phyloP scores from a whole-genome alignment of 1,139 yeast genomes.

The Nakaseomyces glabratus region DNA sequence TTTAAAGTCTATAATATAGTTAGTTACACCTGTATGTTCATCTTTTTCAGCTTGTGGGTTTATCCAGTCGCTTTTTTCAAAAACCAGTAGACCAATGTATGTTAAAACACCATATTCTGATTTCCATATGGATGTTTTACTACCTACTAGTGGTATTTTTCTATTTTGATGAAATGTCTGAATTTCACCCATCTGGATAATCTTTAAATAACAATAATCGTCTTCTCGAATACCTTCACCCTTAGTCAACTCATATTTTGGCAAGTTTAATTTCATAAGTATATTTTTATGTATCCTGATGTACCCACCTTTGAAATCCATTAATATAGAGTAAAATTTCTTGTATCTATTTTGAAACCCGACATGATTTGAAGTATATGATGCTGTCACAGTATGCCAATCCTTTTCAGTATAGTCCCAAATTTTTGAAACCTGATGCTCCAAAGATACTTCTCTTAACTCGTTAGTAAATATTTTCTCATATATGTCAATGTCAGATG shows the following conservation, averaged over 20 bases:
- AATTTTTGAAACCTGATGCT: constrained; percentile 14
- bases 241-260: constrained; percentile 15
- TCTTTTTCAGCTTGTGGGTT: constrained; percentile 21
- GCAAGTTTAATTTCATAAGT: constrained; percentile 15
- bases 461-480: constrained; percentile 21
- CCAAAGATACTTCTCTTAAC: constrained; percentile 15
- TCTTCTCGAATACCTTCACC: constrained; percentile 13
- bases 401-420: constrained; percentile 12
- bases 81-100: constrained; percentile 38
- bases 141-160: constrained; percentile 25
- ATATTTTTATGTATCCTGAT: constrained; percentile 17
- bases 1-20: constrained; percentile 26
- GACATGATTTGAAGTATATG: constrained; percentile 1
- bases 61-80: constrained; percentile 32
- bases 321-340: constrained; percentile 21
- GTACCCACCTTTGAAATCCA: constrained; percentile 29
- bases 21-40: constrained; percentile 20
- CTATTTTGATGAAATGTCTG: constrained; percentile 15
- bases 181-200: constrained; percentile 29
- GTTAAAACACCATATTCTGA: constrained; percentile 38
- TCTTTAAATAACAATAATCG: constrained; percentile 20
- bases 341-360: constrained; percentile 12
- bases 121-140: constrained; percentile 33
- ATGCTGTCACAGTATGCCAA: constrained; percentile 2
- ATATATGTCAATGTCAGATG: constrained; percentile 27